phyloP scores from a whole-genome alignment of 371 early-diverging fungal species.

The Lichtheimia corymbifera region DNA sequence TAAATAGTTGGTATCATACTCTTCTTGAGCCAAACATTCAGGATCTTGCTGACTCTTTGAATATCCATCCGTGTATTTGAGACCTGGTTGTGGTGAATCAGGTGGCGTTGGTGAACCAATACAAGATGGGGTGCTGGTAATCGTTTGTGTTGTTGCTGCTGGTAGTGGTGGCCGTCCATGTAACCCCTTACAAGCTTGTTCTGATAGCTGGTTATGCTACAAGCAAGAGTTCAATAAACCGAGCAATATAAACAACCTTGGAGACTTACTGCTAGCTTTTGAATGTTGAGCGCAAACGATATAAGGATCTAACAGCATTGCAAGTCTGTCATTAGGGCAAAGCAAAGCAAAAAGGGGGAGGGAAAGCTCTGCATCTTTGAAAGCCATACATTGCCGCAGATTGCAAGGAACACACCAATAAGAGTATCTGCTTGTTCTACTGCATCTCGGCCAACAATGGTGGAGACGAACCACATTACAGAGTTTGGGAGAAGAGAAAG shows the following conservation, averaged over 20 bases:
- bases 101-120: constrained; percentile 4
- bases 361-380: not conserved
- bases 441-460: constrained; percentile 7
- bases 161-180: not conserved
- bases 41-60: constrained; percentile 1
- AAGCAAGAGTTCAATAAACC: not conserved
- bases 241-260: not conserved
- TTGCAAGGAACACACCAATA: constrained; percentile 24
- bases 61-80: not conserved
- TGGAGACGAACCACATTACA: not conserved
- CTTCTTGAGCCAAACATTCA: not conserved
- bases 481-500: too few relatives aligned
- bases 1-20: constrained; percentile 35
- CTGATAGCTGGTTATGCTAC: constrained; percentile 18
- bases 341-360: not conserved
- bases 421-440: constrained; percentile 15
- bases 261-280: constrained; percentile 24
- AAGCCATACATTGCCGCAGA: constrained; percentile 26
- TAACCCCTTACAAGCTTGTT: not conserved
- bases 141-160: not conserved
- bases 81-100: constrained; percentile 4
- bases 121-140: constrained; percentile 16
- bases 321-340: not conserved
- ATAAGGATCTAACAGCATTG: constrained; percentile 16
- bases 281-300: constrained; percentile 22